Evolutionary conservation across 306 rosid genomes (phyloP).

Genomic region (Quercus dentata): DNA sequence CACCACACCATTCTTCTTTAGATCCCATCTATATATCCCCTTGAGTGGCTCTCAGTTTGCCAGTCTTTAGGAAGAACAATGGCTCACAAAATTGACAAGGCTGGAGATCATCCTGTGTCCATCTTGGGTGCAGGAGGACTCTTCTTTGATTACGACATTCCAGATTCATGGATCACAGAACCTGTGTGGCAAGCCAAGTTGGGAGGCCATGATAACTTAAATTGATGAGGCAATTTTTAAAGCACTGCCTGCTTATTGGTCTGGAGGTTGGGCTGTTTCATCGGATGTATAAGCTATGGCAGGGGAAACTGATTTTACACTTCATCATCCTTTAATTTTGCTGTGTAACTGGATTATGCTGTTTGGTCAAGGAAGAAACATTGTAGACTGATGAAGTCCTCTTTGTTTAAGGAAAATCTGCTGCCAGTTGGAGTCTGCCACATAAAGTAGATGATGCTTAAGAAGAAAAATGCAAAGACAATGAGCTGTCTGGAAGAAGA

Average conservation of each 20-base stretch:
- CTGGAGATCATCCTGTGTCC: neutral
- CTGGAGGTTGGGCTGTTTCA: neutral
- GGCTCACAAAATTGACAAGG: conserved; percentile 5
- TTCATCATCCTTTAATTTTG: neutral
- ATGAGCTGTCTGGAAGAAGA: neutral
- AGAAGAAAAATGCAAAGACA: neutral
- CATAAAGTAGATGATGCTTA: neutral
- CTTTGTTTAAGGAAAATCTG: neutral
- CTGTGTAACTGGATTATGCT: neutral
- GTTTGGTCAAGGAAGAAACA: neutral
- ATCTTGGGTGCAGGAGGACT: neutral
- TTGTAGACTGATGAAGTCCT: neutral
- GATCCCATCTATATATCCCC: conserved; percentile 59
- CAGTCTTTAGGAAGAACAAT: conserved; percentile 4
- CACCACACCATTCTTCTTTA: conserved; percentile 13
- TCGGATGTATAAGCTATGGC: too few species aligned
- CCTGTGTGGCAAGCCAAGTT: neutral
- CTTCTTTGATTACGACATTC: neutral
- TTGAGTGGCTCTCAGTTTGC: conserved; percentile 22
- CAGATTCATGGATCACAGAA: neutral
- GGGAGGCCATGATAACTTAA: neutral
- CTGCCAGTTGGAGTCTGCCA: neutral
- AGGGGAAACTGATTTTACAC: neutral
- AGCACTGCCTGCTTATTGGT: neutral
- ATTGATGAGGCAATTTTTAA: neutral